Percentiles rank a stretch among this genome's conserved stretches.
These are phyloP conservation scores for Ambrosia trifida DNA, from an alignment of 129 eudicot species.

Conservation along the genomic window DNA sequence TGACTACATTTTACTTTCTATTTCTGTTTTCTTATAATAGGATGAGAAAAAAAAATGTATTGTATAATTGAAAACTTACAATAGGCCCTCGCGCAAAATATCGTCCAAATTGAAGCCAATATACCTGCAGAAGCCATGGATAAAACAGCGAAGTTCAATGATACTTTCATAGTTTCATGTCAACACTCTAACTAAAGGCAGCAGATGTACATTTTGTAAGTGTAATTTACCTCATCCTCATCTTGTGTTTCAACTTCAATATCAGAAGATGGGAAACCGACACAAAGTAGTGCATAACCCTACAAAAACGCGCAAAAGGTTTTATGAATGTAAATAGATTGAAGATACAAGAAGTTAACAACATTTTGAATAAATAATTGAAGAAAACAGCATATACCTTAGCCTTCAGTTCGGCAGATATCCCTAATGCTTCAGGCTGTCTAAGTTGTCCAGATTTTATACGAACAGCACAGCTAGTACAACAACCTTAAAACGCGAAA, in stretches of 20 bases:
- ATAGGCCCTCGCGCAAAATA: conserved; percentile 97
- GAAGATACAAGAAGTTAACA: conserved; percentile 8
- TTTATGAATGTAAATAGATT: conserved; percentile 1
- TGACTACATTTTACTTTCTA: neutral
- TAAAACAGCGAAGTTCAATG: neutral
- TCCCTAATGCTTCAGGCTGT: conserved; percentile 98
- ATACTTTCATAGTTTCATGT: neutral
- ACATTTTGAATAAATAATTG: neutral
- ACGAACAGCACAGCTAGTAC: conserved; percentile 99
- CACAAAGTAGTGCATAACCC: conserved; percentile 99
- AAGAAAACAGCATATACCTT: conserved; percentile 49
- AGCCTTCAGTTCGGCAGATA: conserved; percentile 90
- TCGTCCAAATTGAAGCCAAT: conserved; percentile 99
- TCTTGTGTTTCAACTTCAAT: conserved; percentile 98
- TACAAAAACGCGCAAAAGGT: conserved; percentile 16
- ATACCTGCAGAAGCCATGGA: conserved; percentile 59
- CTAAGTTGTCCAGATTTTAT: conserved; percentile 89
- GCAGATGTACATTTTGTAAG: neutral
- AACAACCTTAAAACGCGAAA: conserved; percentile 47
- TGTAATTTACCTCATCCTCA: conserved; percentile 88
- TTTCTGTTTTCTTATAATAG: neutral
- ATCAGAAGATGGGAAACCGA: conserved; percentile 90
- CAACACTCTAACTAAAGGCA: neutral
- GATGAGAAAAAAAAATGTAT: neutral
- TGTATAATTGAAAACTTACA: conserved; percentile 48